Conservation (phyloP, 108 stramenopile species). For the Fragilaria radians region DNA sequence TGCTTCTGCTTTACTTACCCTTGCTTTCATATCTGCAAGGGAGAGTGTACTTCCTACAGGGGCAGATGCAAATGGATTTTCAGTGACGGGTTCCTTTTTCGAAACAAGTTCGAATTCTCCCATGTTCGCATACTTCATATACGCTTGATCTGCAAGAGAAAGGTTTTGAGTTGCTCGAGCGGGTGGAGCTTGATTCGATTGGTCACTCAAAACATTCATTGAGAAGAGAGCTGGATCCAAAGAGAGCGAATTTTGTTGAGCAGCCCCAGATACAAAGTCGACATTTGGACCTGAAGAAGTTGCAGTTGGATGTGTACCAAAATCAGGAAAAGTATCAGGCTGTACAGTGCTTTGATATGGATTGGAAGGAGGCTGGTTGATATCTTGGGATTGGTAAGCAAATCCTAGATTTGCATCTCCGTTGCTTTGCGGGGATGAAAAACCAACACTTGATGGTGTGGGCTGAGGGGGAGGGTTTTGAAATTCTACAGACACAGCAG, state of each 20-base stretch:
- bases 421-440: constrained; percentile 11
- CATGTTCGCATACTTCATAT: constrained; percentile 51
- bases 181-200: constrained; percentile 27
- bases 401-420: background rate
- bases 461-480: constrained; percentile 10
- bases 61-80: constrained; percentile 44
- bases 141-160: constrained; percentile 54
- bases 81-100: constrained; percentile 18
- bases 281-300: constrained; percentile 1
- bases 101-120: constrained; percentile 49
- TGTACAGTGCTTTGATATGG: background rate
- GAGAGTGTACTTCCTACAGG: constrained; percentile 39
- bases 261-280: background rate
- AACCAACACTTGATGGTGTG: constrained; percentile 25
- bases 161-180: constrained; percentile 16
- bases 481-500: constrained; percentile 4
- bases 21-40: constrained; percentile 68
- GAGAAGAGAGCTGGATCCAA: constrained; percentile 27
- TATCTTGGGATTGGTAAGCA: too few species aligned
- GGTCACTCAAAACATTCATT: constrained; percentile 37
- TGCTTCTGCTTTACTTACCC: constrained; percentile 3
- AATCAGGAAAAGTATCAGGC: too few species aligned
- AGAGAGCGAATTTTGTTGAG: constrained; percentile 13
- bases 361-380: too few species aligned
- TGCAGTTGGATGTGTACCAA: background rate